Percentiles rank a stretch among this genome's conserved stretches.
These are phyloP conservation scores for Nitzschia sp. DNA, from an alignment of 108 stramenopile genomes.

Conservation along the genomic window DNA sequence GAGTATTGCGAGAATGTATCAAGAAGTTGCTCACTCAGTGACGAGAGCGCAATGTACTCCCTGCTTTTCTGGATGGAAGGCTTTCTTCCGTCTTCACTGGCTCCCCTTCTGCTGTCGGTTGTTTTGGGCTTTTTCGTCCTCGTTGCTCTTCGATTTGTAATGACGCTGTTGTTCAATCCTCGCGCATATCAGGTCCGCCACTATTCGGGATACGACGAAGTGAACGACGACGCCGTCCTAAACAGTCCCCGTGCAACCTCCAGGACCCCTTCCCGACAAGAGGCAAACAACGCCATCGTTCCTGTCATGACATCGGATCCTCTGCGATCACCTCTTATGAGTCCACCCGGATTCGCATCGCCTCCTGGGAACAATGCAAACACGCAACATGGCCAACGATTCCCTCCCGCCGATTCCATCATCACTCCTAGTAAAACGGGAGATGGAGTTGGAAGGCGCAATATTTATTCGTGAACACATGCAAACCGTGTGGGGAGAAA, in stretches of 20 bases:
- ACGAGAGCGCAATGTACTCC: constrained; percentile 21
- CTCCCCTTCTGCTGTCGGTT: constrained; percentile 4
- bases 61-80: constrained; percentile 29
- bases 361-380: constrained; percentile 11
- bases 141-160: constrained; percentile 3
- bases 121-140: constrained; percentile 6
- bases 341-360: constrained; percentile 21
- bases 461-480: constrained; percentile 17
- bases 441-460: constrained; percentile 43
- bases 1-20: constrained; percentile 22
- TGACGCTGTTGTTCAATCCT: constrained; percentile 26
- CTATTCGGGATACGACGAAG: constrained; percentile 12
- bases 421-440: constrained; percentile 46
- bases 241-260: constrained; percentile 3
- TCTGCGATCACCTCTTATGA: constrained; percentile 1
- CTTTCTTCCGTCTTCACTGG: constrained; percentile 14
- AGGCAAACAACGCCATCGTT: background rate
- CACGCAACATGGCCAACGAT: constrained; percentile 7
- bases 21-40: constrained; percentile 27
- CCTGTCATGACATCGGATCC: constrained; percentile 2
- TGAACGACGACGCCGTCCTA: constrained; percentile 11
- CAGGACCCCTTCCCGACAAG: background rate
- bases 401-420: background rate
- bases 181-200: constrained; percentile 6
- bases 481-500: no score